Evolutionary conservation across 176 grass and related monocot species (phyloP).

Genomic region (Otatea glauca): DNA sequence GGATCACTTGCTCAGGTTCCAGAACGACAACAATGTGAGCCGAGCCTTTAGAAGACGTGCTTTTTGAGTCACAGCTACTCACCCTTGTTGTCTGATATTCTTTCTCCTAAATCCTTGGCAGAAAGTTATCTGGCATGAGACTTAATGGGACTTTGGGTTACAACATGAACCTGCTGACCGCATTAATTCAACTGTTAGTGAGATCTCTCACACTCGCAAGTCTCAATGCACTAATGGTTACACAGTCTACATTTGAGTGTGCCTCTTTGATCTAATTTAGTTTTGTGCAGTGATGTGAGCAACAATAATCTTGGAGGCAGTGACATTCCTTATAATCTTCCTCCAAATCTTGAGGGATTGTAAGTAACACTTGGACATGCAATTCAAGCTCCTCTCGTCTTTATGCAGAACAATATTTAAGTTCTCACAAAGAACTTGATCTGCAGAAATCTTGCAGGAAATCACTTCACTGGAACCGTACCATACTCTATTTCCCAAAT

Average conservation of each 20-base stretch:
- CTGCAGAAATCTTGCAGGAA: slow-evolving; percentile 80
- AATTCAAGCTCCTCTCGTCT: neutral
- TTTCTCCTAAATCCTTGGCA: slow-evolving; percentile 41
- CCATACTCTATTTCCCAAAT: slow-evolving; percentile 82
- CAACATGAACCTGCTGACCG: slow-evolving; percentile 76
- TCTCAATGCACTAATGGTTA: neutral
- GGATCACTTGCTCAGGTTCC: slow-evolving; percentile 72
- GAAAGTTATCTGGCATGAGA: slow-evolving; percentile 74
- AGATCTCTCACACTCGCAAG: slow-evolving; percentile 6
- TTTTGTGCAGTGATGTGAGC: slow-evolving; percentile 75
- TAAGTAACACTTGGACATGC: slow-evolving; percentile 39
- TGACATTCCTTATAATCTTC: slow-evolving; percentile 86
- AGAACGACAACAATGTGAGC: slow-evolving; percentile 85
- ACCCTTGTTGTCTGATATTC: slow-evolving; percentile 24
- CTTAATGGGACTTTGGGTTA: slow-evolving; percentile 87
- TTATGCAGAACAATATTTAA: slow-evolving; percentile 11
- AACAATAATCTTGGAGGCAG: slow-evolving; percentile 81
- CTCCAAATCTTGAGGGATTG: slow-evolving; percentile 82
- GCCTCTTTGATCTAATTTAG: slow-evolving; percentile 38
- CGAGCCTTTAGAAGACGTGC: slow-evolving; percentile 1
- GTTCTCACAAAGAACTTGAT: slow-evolving; percentile 28
- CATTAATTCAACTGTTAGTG: slow-evolving; percentile 77
- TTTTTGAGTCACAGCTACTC: neutral
- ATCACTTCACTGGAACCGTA: slow-evolving; percentile 69
- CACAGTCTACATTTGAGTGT: neutral